Base-by-base conservation (phyloP, 805 yeast genomes). In the Yarrowia osloensis region DNA sequence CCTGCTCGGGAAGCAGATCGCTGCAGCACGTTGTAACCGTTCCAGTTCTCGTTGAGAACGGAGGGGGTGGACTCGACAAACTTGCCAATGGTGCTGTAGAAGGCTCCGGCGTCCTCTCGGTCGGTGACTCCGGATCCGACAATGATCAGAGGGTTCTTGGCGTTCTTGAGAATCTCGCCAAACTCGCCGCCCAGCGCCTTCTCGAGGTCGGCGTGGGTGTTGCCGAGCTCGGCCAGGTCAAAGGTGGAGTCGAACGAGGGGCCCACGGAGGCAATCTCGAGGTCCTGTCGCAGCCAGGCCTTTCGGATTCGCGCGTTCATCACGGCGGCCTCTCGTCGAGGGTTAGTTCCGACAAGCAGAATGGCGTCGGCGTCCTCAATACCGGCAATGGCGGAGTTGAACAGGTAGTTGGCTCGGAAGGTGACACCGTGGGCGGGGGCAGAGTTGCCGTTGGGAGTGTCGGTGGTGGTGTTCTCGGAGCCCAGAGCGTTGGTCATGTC, bases 1-100 rank as follows among this genome's bases (percentile, higher is more conserved):
- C 94, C 97, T 47, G 86, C 89, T 74, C 96, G 85, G n/a, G 94
- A 84, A 44, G 96, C 96, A 74, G 88, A 89, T 75, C 97, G 88
- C 73, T 90, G 97, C 74, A 90, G 82, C 68, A 89, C 79, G 77
- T 87, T 89, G 73, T 87, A 82, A 62, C 96, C 96, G 73, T 89
- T 90, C 96, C 96, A 91, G 71, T 84, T 87, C 57, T 84, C 84
- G 66, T 85, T 86, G 75, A 86, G 80, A 80, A 90, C 84, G 80
- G 86, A 87, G 55, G 76, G 70, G 74, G 82, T 80, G 75, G 84
- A 81, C 69, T 79, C 75, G 67, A 86, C 88, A 72, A 88, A 90
- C 54, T 84, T 82, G 66, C 88, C 87, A 55, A 91, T 81, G 40
- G 81, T 75, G 66, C 85, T 83, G 77, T 81, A 87, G 70, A 87